Conservation (phyloP, 2,329 filamentous ascomycete genomes). For the Daldinia eschscholtzii region DNA sequence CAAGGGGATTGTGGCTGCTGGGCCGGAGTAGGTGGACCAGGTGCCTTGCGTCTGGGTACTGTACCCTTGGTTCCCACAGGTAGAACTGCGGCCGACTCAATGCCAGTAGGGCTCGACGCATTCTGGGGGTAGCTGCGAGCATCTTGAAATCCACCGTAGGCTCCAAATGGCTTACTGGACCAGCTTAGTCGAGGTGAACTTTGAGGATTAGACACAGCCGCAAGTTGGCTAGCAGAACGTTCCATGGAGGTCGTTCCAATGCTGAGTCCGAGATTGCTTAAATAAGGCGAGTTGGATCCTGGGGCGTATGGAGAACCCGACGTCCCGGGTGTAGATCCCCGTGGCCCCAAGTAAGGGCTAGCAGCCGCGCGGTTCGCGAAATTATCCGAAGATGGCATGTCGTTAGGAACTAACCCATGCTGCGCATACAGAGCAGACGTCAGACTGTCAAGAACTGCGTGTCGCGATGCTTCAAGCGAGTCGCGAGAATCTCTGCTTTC, state of each 20-base stretch:
- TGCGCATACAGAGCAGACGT: slow-evolving; percentile 47
- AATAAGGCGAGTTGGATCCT: slow-evolving; percentile 23
- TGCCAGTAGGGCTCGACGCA: slow-evolving; percentile 24
- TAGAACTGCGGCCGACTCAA: slow-evolving; percentile 26
- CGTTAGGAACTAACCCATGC: slow-evolving; percentile 42
- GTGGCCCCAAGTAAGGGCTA: slow-evolving; percentile 32
- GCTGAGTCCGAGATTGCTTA: slow-evolving; percentile 19
- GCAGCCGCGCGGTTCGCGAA: slow-evolving; percentile 20
- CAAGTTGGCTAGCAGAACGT: slow-evolving; percentile 37
- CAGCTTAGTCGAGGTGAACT: slow-evolving; percentile 40
- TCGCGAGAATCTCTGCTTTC: slow-evolving; percentile 27
- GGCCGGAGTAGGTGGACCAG: slow-evolving; percentile 20
- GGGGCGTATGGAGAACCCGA: slow-evolving; percentile 27
- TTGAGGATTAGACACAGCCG: slow-evolving; percentile 21
- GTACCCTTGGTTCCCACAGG: slow-evolving; percentile 23
- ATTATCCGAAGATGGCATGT: slow-evolving; percentile 27
- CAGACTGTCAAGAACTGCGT: slow-evolving; percentile 48
- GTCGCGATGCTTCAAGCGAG: slow-evolving; percentile 44
- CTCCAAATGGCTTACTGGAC: slow-evolving; percentile 23
- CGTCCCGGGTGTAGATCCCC: slow-evolving; percentile 24
- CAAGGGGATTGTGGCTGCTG: slow-evolving; percentile 44
- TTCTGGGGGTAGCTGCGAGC: slow-evolving; percentile 14
- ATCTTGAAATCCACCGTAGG: slow-evolving; percentile 14
- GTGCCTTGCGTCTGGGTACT: slow-evolving; percentile 12
- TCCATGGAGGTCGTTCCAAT: slow-evolving; percentile 37